Evolutionary conservation across 2,329 filamentous ascomycete species (phyloP).

Genomic region (Arachnomyces sp.): DNA sequence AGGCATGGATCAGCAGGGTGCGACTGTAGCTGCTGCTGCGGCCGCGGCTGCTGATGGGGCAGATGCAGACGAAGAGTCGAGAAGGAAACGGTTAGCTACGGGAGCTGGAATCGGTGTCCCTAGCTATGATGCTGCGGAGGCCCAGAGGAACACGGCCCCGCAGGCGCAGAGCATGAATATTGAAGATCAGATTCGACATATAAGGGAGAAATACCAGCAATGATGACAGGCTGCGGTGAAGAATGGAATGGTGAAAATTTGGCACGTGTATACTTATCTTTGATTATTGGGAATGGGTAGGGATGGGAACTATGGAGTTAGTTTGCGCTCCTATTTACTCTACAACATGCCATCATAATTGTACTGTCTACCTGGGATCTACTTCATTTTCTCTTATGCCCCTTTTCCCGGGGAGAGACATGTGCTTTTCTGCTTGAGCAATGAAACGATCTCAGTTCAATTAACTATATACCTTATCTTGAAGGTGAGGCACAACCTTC

Average conservation of each 20-base stretch:
- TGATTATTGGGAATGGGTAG: too few species aligned
- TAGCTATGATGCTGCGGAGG: constrained; percentile 17
- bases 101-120: constrained; percentile 34
- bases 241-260: neutral
- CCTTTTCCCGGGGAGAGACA: too few species aligned
- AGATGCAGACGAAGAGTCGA: constrained; percentile 63
- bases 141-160: constrained; percentile 14
- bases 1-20: constrained; percentile 15
- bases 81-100: constrained; percentile 66
- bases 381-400: too few species aligned
- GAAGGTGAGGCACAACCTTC: too few species aligned
- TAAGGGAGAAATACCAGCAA: constrained; percentile 49
- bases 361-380: too few species aligned
- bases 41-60: constrained; percentile 58
- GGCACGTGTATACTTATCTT: constrained; percentile 2
- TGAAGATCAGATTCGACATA: constrained; percentile 71
- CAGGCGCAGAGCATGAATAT: constrained; percentile 54
- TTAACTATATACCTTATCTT: too few species aligned
- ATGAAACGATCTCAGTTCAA: too few species aligned
- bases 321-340: too few species aligned
- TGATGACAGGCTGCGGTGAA: constrained; percentile 11
- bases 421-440: too few species aligned
- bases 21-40: constrained; percentile 1
- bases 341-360: too few species aligned
- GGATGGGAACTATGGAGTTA: too few species aligned